These are phyloP conservation scores for Cordyceps cicadae DNA, from an alignment of 2,329 filamentous ascomycete genomes.

Conservation along the genomic window DNA sequence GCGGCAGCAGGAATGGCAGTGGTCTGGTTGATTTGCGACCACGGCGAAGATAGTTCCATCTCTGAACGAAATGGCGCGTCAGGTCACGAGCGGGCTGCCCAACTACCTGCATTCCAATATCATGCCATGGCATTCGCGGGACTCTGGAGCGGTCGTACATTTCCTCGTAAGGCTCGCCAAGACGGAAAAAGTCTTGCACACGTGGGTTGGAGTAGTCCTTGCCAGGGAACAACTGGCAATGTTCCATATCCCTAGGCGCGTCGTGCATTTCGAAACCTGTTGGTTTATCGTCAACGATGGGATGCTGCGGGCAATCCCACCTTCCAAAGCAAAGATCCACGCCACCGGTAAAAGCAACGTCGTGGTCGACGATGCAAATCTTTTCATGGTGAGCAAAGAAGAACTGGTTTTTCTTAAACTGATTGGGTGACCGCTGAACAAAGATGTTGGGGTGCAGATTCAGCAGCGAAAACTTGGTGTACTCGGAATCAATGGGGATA, in stretches of 20 bases:
- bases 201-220: slow-evolving; percentile 98
- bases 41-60: slow-evolving; percentile 94
- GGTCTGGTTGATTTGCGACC: slow-evolving; percentile 89
- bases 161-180: slow-evolving; percentile 93
- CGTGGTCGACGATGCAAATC: slow-evolving; percentile 92
- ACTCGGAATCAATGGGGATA: slow-evolving; percentile 94
- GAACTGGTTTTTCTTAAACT: slow-evolving; percentile 98
- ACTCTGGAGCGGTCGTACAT: slow-evolving; percentile 92
- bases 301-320: slow-evolving; percentile 94
- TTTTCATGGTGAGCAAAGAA: slow-evolving; percentile 99
- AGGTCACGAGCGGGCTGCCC: slow-evolving; percentile 91
- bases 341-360: slow-evolving; percentile 88
- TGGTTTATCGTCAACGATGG: slow-evolving; percentile 82
- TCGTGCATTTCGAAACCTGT: slow-evolving; percentile 83
- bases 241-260: slow-evolving; percentile 74
- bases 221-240: slow-evolving; percentile 92
- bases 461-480: slow-evolving; percentile 91
- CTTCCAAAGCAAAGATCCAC: slow-evolving; percentile 95
- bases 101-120: slow-evolving; percentile 95
- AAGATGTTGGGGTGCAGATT: slow-evolving; percentile 95
- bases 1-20: slow-evolving; percentile 85
- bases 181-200: slow-evolving; percentile 87
- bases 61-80: slow-evolving; percentile 91
- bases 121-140: slow-evolving; percentile 97
- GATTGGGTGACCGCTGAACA: slow-evolving; percentile 91